Evolutionary conservation across 306 rosid species (phyloP).

Genomic region (Prinsepia uniflora): DNA sequence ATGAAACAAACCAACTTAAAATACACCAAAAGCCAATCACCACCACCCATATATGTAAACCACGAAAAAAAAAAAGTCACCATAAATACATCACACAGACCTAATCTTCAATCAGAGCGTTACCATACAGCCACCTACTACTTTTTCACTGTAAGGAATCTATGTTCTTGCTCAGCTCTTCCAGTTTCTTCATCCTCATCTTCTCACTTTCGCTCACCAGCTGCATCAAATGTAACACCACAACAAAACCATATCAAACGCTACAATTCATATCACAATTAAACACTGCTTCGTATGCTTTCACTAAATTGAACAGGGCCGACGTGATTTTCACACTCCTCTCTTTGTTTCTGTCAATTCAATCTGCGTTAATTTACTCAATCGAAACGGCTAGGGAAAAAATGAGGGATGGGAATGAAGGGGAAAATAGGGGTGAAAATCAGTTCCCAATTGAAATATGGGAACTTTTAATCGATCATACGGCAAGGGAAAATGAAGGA

Average conservation of each 20-base stretch:
- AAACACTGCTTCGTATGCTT: not conserved
- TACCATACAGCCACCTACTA: slow-evolving; percentile 11
- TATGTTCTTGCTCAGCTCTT: slow-evolving; percentile 85
- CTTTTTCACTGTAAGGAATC: slow-evolving; percentile 51
- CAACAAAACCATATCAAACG: slow-evolving; percentile 5
- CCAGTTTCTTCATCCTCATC: slow-evolving; percentile 97
- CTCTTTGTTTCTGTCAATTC: no score
- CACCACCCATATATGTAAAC: slow-evolving; percentile 65
- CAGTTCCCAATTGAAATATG: no score
- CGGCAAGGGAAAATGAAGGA: no score
- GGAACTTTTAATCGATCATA: no score
- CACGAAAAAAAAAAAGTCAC: slow-evolving; percentile 39
- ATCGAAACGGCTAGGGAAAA: no score
- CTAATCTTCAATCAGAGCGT: slow-evolving; percentile 52
- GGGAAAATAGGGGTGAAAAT: no score
- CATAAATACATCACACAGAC: slow-evolving; percentile 70
- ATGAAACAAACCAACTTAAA: slow-evolving; percentile 46
- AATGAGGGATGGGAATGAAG: no score
- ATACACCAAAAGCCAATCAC: slow-evolving; percentile 62
- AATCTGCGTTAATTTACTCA: no score
- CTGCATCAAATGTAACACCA: slow-evolving; percentile 22
- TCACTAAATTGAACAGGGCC: not conserved
- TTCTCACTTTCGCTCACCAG: slow-evolving; percentile 71
- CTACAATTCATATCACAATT: not conserved
- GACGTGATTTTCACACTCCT: no score